Evolutionary conservation across 2,329 filamentous ascomycete genomes (phyloP).

Genomic region (Aspergillus ibericus): DNA sequence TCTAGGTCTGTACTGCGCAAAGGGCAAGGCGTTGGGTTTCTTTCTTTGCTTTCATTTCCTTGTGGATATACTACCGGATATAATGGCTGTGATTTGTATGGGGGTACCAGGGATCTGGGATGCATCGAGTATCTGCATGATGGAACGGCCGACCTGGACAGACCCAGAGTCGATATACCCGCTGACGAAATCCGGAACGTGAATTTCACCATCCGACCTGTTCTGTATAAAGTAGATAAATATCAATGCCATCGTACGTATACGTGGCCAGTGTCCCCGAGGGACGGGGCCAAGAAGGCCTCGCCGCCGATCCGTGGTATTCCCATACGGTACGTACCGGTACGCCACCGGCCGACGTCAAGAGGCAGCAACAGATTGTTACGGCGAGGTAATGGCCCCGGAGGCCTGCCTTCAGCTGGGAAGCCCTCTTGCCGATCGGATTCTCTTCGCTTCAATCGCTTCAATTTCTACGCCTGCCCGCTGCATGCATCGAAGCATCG

Average conservation of each 20-base stretch:
- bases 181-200: not conserved
- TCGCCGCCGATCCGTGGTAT: not conserved
- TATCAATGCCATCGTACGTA: not conserved
- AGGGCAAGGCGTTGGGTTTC: not conserved
- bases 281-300: not conserved
- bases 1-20: not conserved
- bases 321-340: conserved; percentile 3
- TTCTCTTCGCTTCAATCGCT: not conserved
- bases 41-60: not conserved
- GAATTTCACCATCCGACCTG: not conserved
- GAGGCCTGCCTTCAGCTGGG: not conserved
- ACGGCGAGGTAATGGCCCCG: not conserved
- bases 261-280: not conserved
- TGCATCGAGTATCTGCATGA: no score
- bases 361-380: not conserved
- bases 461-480: not conserved
- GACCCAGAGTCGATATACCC: not conserved
- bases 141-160: not conserved
- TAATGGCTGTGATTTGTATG: not conserved
- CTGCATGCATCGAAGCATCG: not conserved
- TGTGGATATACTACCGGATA: not conserved
- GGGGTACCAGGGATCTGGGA: not conserved
- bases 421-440: conserved; percentile 5
- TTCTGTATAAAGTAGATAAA: not conserved
- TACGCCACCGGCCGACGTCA: conserved; percentile 5